A percentile compares a stretch with the other conserved stretches of the same genome.
Evolutionary conservation across 306 rosid species (phyloP).

Genomic region (Castanea sativa): DNA sequence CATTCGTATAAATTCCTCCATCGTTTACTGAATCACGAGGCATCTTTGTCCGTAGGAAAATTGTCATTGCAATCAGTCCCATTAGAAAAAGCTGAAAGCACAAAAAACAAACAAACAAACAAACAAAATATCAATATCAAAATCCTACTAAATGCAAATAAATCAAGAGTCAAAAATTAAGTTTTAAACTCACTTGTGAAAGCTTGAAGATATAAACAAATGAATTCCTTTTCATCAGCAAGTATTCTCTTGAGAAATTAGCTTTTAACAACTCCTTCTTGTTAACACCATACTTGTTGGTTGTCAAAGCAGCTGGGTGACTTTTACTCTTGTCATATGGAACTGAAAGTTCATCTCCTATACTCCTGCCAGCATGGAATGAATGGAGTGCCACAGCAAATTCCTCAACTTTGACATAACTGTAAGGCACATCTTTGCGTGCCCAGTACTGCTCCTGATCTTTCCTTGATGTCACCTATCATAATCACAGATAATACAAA

Average conservation of each 20-base stretch:
- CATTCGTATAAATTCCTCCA: constrained; percentile 31
- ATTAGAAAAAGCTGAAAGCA: constrained; percentile 24
- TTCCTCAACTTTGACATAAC: constrained; percentile 24
- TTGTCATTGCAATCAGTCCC: constrained; percentile 31
- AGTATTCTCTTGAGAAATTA: constrained; percentile 27
- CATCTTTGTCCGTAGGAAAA: constrained; percentile 45
- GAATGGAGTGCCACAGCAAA: constrained; percentile 37
- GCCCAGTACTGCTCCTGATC: constrained; percentile 52
- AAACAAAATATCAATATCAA: too few species aligned
- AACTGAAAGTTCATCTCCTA: constrained; percentile 37
- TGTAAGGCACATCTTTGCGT: constrained; percentile 29
- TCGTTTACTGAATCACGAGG: constrained; percentile 19
- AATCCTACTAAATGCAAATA: too few species aligned
- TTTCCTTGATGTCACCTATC: constrained; percentile 39
- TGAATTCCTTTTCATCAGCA: constrained; percentile 50
- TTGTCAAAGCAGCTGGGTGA: constrained; percentile 44
- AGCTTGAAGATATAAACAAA: constrained; percentile 41
- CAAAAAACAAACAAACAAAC: background rate
- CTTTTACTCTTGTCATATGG: constrained; percentile 40
- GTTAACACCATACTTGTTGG: constrained; percentile 29
- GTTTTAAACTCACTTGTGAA: constrained; percentile 18
- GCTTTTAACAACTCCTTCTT: constrained; percentile 37
- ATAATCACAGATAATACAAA: background rate
- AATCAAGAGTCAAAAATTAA: too few species aligned
- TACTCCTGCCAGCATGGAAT: constrained; percentile 31